A percentile compares a stretch with the other conserved stretches of the same genome.
Conservation (phyloP, 2,329 filamentous ascomycete species). For the Fusarium sp. region DNA sequence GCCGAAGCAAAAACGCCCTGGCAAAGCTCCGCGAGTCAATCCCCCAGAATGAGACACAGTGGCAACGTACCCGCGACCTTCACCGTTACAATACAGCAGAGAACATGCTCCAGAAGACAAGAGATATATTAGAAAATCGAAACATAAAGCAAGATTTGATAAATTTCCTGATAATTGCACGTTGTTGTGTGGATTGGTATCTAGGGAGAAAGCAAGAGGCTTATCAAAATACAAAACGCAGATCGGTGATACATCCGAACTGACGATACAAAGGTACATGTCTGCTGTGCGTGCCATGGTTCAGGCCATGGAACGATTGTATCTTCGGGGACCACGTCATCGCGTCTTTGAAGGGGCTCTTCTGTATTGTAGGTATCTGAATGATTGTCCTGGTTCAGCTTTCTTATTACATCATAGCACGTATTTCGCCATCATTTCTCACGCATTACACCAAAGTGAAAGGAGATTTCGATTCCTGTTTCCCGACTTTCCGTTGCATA, state of each 20-base stretch:
- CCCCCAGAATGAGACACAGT: not conserved
- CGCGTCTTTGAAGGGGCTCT: not conserved
- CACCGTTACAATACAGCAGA: not conserved
- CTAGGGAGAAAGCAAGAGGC: not conserved
- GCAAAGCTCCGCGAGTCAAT: not conserved
- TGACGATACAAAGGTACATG: not conserved
- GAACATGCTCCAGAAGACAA: not conserved
- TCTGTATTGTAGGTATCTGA: not conserved
- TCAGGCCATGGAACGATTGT: not conserved
- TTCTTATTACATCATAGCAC: not conserved
- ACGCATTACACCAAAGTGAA: not conserved
- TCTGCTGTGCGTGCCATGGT: not conserved
- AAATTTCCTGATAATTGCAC: not conserved
- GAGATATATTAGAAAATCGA: not conserved
- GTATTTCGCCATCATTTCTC: not conserved
- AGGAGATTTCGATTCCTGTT: not conserved
- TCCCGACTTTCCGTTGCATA: not conserved
- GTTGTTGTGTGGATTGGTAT: not conserved
- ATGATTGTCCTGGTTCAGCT: accelerated
- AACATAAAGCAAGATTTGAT: not conserved
- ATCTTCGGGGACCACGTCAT: not conserved
- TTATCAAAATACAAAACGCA: not conserved
- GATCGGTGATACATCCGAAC: not conserved
- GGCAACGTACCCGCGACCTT: not conserved
- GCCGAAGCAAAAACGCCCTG: accelerated